Percentiles rank a stretch among this genome's conserved stretches.
Evolutionary conservation across 192 early-diverging fungal genomes (phyloP).

Genomic region (Rhizoclosmatium sp.): DNA sequence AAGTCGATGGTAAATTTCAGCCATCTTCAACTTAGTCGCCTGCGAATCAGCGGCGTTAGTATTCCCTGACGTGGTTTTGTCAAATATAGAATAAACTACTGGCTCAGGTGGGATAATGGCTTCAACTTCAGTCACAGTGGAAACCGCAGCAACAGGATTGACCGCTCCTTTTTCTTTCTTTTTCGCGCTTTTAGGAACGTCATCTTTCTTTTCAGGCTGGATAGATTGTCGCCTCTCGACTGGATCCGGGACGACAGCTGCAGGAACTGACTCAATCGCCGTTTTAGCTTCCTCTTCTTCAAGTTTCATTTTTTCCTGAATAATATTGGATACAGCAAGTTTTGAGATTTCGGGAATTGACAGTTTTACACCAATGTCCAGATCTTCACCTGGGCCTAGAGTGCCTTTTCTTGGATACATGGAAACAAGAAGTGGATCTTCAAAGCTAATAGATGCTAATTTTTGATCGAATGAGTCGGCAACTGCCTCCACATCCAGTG

Average conservation of each 20-base stretch:
- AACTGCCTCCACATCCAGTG: neutral
- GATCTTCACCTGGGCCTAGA: conserved; percentile 25
- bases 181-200: neutral
- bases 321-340: conserved; percentile 14
- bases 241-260: neutral
- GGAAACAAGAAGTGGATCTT: conserved; percentile 27
- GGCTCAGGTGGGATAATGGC: neutral
- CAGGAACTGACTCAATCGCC: neutral
- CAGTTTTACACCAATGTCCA: conserved; percentile 11
- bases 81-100: conserved; percentile 13
- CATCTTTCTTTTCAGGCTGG: neutral
- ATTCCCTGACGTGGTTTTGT: neutral
- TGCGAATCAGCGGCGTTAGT: neutral
- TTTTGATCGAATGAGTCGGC: neutral
- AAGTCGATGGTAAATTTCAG: conserved; percentile 7
- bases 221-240: neutral
- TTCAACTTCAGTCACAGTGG: neutral
- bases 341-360: conserved; percentile 9
- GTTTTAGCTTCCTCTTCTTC: conserved; percentile 2
- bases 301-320: neutral
- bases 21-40: neutral
- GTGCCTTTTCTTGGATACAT: conserved; percentile 26
- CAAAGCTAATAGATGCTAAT: neutral
- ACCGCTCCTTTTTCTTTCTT: conserved; percentile 6
- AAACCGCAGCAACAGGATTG: neutral